Evolutionary conservation across 768 basidiomycete genomes (phyloP).

Genomic region (Tylopilus subfusipes): DNA sequence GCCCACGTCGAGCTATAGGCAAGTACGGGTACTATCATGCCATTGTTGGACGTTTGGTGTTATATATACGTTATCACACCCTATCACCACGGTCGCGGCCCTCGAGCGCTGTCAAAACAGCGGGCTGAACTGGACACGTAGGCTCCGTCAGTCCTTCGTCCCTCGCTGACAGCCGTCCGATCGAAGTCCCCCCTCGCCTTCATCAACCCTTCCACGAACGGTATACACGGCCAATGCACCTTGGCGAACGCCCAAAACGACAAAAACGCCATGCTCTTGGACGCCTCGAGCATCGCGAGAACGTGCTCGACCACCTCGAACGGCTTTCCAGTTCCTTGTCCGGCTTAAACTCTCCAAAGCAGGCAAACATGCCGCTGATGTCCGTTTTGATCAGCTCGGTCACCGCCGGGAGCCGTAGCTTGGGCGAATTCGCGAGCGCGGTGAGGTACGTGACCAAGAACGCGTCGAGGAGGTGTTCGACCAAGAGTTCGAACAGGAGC

Average conservation of each 20-base stretch:
- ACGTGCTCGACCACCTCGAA: conserved; percentile 88
- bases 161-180: conserved; percentile 76
- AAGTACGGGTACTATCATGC: background rate
- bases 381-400: conserved; percentile 85
- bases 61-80: no score
- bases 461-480: conserved; percentile 88
- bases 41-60: background rate
- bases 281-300: conserved; percentile 76
- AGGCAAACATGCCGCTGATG: conserved; percentile 68
- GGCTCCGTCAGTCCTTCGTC: conserved; percentile 82
- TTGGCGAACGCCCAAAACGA: conserved; percentile 95
- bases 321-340: conserved; percentile 70
- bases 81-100: no score
- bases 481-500: conserved; percentile 83
- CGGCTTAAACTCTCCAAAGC: conserved; percentile 78
- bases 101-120: no score
- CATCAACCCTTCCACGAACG: conserved; percentile 88
- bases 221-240: conserved; percentile 87
- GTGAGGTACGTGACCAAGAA: conserved; percentile 91
- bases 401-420: conserved; percentile 82
- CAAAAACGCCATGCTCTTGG: conserved; percentile 84
- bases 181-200: conserved; percentile 88
- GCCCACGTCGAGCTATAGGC: conserved; percentile 19
- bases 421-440: conserved; percentile 77
- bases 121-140: conserved; percentile 42